Evolutionary conservation across 2,329 filamentous ascomycete genomes (phyloP).

Genomic region (Fusarium anthophilum): DNA sequence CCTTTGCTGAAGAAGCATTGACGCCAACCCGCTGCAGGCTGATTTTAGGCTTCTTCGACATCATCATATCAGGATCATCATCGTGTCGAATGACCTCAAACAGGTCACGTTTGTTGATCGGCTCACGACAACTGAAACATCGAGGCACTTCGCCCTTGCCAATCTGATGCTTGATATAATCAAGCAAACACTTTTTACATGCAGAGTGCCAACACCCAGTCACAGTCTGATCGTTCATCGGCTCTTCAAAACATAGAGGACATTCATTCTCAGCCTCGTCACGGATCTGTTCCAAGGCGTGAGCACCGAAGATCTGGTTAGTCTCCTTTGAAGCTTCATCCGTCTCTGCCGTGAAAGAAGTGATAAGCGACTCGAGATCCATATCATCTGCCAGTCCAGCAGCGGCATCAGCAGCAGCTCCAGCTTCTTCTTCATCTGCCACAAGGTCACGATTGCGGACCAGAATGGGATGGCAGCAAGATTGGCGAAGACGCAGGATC

Average conservation of each 20-base stretch:
- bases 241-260: slow-evolving; percentile 93
- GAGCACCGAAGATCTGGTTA: slow-evolving; percentile 74
- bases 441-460: slow-evolving; percentile 87
- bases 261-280: slow-evolving; percentile 90
- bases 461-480: slow-evolving; percentile 91
- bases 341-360: slow-evolving; percentile 79
- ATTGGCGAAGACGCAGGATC: slow-evolving; percentile 89
- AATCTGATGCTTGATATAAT: slow-evolving; percentile 88
- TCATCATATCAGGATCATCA: slow-evolving; percentile 58
- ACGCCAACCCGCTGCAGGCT: slow-evolving; percentile 68
- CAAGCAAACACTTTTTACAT: slow-evolving; percentile 90
- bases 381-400: slow-evolving; percentile 93
- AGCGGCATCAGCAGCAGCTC: slow-evolving; percentile 75
- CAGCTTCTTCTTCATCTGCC: slow-evolving; percentile 87
- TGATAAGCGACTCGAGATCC: slow-evolving; percentile 88
- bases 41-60: slow-evolving; percentile 60
- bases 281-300: slow-evolving; percentile 90
- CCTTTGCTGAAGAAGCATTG: slow-evolving; percentile 85
- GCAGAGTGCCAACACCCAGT: slow-evolving; percentile 98
- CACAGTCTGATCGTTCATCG: slow-evolving; percentile 93
- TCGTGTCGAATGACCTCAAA: slow-evolving; percentile 92
- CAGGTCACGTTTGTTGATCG: slow-evolving; percentile 82
- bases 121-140: slow-evolving; percentile 91
- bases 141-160: slow-evolving; percentile 78
- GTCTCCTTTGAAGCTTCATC: slow-evolving; percentile 70